Evolutionary conservation across 2,329 filamentous ascomycete genomes (phyloP), one percentile per base, ranked within the genome.

Genomic region (Colletotrichum simmondsii): DNA sequence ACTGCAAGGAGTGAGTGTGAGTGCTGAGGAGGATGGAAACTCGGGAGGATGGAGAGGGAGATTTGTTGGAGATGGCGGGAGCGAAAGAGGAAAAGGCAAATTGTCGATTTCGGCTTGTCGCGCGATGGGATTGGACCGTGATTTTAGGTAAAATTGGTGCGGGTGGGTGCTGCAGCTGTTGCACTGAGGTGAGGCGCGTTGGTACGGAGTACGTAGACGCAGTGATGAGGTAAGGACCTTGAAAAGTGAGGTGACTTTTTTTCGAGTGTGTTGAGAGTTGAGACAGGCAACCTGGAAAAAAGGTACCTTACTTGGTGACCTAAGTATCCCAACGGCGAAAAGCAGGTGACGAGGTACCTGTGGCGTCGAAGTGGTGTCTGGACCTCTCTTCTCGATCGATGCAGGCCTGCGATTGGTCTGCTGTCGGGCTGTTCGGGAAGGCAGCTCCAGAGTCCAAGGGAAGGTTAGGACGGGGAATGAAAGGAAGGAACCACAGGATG

Each of bases 81-180:
- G 53, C 12, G 24, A 61, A 62, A 52, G 60, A 28, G 30, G 37
- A 52, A 58, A 63, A 60, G 62, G 63, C 24, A 49, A 56, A 68
- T 68, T 72, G 61, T 64, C 70, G 69, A 74, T 72, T 72, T 64
- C 68, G 54, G 62, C 35, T 61, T 35, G 66, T 60, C 46, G 70
- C 42, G 70, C 66, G 65, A 70, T 37, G 66, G 70, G 70, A 72
- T 72, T 72, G 70, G 70, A 62, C 70, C 66, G 66, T 70, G 70
- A 60, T 60, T 72, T 72, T 53, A 69, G 67, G 67, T 72, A 72
- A 72, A 70, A 56, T 72, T 62, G 66, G 54, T 65, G 35, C 46
- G 65, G 70, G 70, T 72, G 65, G 65, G 37, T 42, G 37, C 37
- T 42, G 59, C 65, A 35, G 32, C 32, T 35, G 32, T 12, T 12